Conservation (phyloP, 352 stramenopile species). For the Albugo candida region DNA sequence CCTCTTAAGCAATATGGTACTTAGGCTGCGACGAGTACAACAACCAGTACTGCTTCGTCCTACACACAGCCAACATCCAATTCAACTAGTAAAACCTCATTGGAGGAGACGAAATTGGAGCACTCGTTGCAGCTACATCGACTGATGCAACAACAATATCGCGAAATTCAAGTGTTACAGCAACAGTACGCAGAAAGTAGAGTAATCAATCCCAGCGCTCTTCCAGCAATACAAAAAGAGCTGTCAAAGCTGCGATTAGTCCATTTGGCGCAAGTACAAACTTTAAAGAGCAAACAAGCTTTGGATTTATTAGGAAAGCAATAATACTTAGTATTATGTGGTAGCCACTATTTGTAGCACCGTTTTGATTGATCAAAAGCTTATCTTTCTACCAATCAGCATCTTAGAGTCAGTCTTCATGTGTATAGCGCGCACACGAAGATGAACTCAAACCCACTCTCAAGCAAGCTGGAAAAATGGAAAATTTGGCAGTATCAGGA, state of each 20-base stretch:
- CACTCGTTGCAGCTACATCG: conserved; percentile 73
- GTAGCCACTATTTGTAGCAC: neutral
- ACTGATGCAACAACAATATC: conserved; percentile 76
- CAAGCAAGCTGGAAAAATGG: too few relatives aligned
- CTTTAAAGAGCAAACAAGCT: conserved; percentile 71
- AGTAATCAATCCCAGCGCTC: conserved; percentile 40
- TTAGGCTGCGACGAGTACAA: too few relatives aligned
- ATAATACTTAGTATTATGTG: conserved; percentile 1
- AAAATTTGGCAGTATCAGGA: neutral
- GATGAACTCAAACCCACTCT: too few relatives aligned
- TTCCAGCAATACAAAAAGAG: conserved; percentile 65
- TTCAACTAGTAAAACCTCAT: conserved; percentile 2
- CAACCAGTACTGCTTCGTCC: too few relatives aligned
- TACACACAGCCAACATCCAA: neutral
- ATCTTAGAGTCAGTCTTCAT: too few relatives aligned
- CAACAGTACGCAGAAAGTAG: conserved; percentile 67
- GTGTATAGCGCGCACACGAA: too few relatives aligned
- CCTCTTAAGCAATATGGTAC: too few relatives aligned
- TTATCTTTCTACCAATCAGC: too few relatives aligned
- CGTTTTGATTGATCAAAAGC: too few relatives aligned
- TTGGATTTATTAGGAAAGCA: conserved; percentile 52
- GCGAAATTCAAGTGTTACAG: conserved; percentile 70
- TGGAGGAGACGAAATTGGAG: conserved; percentile 69
- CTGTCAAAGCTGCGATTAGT: conserved; percentile 68
- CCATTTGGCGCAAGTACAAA: conserved; percentile 68